These are phyloP conservation scores for Colletotrichum sp. DNA, from an alignment of 2,329 filamentous ascomycete species.

Conservation along the genomic window DNA sequence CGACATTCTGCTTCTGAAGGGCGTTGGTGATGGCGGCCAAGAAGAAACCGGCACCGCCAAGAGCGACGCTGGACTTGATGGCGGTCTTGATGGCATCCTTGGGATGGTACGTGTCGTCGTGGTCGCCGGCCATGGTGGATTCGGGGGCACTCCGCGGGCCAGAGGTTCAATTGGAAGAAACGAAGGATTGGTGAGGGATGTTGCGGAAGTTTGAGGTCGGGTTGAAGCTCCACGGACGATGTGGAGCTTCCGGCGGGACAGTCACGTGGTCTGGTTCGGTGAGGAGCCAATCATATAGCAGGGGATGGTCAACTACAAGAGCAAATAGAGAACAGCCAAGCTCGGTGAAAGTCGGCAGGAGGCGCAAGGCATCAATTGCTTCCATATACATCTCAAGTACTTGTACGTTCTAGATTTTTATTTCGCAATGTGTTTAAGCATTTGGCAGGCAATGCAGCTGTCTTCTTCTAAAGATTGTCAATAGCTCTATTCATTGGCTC, in stretches of 20 bases:
- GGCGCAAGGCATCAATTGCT: neutral
- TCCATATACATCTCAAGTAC: neutral
- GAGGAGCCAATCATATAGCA: constrained; percentile 9
- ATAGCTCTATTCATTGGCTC: neutral
- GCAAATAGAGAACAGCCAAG: neutral
- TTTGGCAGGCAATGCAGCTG: neutral
- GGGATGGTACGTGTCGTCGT: constrained; percentile 66
- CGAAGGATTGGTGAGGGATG: constrained; percentile 16
- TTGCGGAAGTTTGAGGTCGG: constrained; percentile 23
- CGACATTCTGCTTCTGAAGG: constrained; percentile 81
- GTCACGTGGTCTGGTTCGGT: constrained; percentile 7
- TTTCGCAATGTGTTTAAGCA: neutral
- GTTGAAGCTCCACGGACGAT: constrained; percentile 19
- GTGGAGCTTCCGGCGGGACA: neutral
- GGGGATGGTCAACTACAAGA: constrained; percentile 15
- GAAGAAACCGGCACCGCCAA: constrained; percentile 72
- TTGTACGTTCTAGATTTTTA: neutral
- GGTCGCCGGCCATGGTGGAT: constrained; percentile 24
- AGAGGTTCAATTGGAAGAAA: constrained; percentile 18
- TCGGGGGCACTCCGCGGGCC: constrained; percentile 14
- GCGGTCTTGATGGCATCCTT: constrained; percentile 76
- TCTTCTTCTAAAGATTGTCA: neutral
- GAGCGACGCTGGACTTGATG: constrained; percentile 68
- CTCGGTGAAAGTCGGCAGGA: neutral
- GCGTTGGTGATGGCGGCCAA: constrained; percentile 86